Evolutionary conservation across 208 protist genomes (phyloP).

Genomic region (Phytomonas serpens): DNA sequence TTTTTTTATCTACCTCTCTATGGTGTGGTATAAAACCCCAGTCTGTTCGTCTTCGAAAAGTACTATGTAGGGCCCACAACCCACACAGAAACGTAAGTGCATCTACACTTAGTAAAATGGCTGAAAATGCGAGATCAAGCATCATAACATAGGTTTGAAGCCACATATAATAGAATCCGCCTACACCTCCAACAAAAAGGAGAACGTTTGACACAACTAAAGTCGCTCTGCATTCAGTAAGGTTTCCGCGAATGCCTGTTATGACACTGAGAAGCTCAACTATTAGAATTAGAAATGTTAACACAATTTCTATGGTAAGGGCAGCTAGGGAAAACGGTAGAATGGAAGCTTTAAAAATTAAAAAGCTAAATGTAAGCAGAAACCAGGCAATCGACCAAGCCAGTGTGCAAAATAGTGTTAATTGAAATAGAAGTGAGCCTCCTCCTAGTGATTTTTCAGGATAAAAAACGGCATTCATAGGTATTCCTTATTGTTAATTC

Average conservation of each 20-base stretch:
- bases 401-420: constrained; percentile 25
- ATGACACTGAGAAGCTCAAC: constrained; percentile 27
- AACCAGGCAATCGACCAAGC: constrained; percentile 40
- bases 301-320: constrained; percentile 56
- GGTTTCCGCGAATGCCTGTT: constrained; percentile 47
- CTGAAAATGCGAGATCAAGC: constrained; percentile 62
- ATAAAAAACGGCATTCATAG: constrained; percentile 6
- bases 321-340: constrained; percentile 57
- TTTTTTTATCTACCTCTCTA: background rate
- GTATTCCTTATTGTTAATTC: background rate
- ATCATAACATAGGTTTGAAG: constrained; percentile 76
- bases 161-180: constrained; percentile 76
- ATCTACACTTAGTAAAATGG: constrained; percentile 42
- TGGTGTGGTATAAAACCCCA: background rate
- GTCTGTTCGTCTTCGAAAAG: background rate
- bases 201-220: constrained; percentile 29
- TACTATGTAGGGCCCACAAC: constrained; percentile 24
- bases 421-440: constrained; percentile 47
- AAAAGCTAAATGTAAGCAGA: constrained; percentile 38
- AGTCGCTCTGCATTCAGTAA: constrained; percentile 24
- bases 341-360: constrained; percentile 48
- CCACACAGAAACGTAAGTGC: constrained; percentile 27
- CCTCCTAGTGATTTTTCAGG: constrained; percentile 12
- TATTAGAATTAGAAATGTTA: constrained; percentile 34
- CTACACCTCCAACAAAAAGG: constrained; percentile 28